A percentile compares a stretch with the other conserved stretches of the same genome.
Evolutionary conservation across 192 early-diverging fungal genomes (phyloP).

Genomic region (Coemansia sp.): DNA sequence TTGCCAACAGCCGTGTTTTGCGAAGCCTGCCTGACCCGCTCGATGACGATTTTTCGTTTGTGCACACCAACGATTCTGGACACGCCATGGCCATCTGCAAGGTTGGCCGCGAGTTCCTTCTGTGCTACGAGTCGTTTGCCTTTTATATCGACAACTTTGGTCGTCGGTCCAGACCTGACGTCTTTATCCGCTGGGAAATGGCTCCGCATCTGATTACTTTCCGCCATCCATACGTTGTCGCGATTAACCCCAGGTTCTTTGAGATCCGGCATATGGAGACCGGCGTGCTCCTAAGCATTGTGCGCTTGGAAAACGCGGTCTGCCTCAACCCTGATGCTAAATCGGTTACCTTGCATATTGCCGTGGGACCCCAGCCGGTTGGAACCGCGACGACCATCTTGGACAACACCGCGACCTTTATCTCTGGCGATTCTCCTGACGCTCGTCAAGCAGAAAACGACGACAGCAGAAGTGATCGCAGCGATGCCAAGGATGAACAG

Average conservation of each 20-base stretch:
- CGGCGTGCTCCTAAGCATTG: slow-evolving; percentile 59
- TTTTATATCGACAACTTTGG: slow-evolving; percentile 93
- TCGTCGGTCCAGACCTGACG: slow-evolving; percentile 66
- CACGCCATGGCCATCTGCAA: slow-evolving; percentile 46
- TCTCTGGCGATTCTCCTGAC: not conserved
- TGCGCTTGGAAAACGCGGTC: slow-evolving; percentile 29
- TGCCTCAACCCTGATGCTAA: slow-evolving; percentile 52
- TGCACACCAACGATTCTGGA: slow-evolving; percentile 26
- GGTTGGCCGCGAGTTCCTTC: slow-evolving; percentile 69
- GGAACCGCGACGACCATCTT: slow-evolving; percentile 11
- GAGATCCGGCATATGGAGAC: slow-evolving; percentile 84
- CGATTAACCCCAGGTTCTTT: slow-evolving; percentile 85
- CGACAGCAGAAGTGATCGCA: not conserved
- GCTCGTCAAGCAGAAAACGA: not conserved
- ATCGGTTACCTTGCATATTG: slow-evolving; percentile 37
- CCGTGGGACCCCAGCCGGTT: slow-evolving; percentile 32
- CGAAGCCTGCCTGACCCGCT: slow-evolving; percentile 43
- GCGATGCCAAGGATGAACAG: not conserved
- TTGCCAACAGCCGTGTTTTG: slow-evolving; percentile 33
- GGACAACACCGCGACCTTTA: slow-evolving; percentile 9
- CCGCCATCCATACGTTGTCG: slow-evolving; percentile 80
- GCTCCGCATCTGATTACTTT: slow-evolving; percentile 75
- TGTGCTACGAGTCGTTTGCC: slow-evolving; percentile 91
- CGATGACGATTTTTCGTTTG: slow-evolving; percentile 55
- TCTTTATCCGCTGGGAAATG: slow-evolving; percentile 87